Percentiles rank a stretch among this genome's conserved stretches.
Conservation (phyloP, 305 asterid species). For the Rubia tinctorum region DNA sequence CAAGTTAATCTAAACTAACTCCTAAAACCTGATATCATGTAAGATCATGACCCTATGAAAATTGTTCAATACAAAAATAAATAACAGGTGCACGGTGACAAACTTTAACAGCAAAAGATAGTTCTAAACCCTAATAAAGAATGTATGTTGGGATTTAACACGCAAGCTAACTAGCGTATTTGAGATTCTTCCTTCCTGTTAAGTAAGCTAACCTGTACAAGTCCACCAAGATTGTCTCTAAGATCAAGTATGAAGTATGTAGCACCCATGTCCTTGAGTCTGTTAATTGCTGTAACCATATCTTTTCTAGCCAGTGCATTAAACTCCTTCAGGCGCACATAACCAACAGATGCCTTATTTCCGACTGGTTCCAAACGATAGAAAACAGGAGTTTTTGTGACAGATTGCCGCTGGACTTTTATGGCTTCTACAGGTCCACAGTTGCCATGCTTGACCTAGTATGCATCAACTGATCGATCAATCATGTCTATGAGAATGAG, state of each 20-base stretch:
- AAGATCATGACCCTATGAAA: background rate
- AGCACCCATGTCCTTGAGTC: slow-evolving; percentile 91
- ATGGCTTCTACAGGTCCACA: slow-evolving; percentile 85
- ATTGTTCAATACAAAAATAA: background rate
- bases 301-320: slow-evolving; percentile 97
- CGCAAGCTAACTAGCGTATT: background rate
- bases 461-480: slow-evolving; percentile 20
- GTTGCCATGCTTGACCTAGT: slow-evolving; percentile 88
- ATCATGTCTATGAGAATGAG: slow-evolving; percentile 1
- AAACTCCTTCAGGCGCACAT: slow-evolving; percentile 92
- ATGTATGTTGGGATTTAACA: background rate
- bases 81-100: background rate
- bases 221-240: slow-evolving; percentile 98
- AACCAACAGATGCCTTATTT: slow-evolving; percentile 71
- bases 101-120: background rate
- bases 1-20: background rate
- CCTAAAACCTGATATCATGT: background rate
- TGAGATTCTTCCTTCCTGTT: background rate
- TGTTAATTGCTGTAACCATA: slow-evolving; percentile 84
- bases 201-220: slow-evolving; percentile 72
- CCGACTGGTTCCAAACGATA: slow-evolving; percentile 77
- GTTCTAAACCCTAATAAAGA: background rate
- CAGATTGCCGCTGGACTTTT: slow-evolving; percentile 80
- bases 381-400: slow-evolving; percentile 90
- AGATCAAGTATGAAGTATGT: slow-evolving; percentile 89